Conservation (phyloP, 805 yeast genomes). For the Isabelozyma pseudorhagii region DNA sequence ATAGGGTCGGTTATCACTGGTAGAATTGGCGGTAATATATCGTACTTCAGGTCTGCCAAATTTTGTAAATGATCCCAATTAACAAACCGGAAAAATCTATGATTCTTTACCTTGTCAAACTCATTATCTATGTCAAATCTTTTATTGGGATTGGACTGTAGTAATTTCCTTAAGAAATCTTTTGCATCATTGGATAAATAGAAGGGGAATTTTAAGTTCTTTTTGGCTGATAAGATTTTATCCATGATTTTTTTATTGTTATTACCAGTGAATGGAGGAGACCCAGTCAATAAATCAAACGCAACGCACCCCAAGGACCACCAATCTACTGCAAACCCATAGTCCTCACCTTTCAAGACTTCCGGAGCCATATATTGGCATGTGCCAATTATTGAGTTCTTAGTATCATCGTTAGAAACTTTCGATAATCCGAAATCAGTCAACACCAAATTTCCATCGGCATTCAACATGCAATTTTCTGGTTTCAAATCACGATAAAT, state of each 20-base stretch:
- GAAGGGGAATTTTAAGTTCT: constrained; percentile 35
- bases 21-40: constrained; percentile 35
- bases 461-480: constrained; percentile 43
- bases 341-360: constrained; percentile 37
- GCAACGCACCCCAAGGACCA: constrained; percentile 47
- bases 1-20: constrained; percentile 44
- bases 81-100: constrained; percentile 37
- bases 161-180: constrained; percentile 35
- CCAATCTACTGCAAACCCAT: constrained; percentile 45
- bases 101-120: constrained; percentile 29
- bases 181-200: constrained; percentile 41
- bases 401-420: constrained; percentile 20
- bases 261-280: constrained; percentile 45
- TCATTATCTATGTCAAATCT: constrained; percentile 30
- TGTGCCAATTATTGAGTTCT: constrained; percentile 40
- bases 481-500: constrained; percentile 45
- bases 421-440: constrained; percentile 45
- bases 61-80: constrained; percentile 34
- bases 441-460: constrained; percentile 38
- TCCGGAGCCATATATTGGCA: constrained; percentile 50
- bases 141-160: constrained; percentile 34
- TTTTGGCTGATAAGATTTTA: constrained; percentile 31
- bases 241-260: constrained; percentile 38
- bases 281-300: constrained; percentile 41
- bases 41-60: constrained; percentile 10